A percentile compares a stretch with the other conserved stretches of the same genome.
phyloP scores from a whole-genome alignment of 352 stramenopile genomes.

The Globisporangium camurandrum region DNA sequence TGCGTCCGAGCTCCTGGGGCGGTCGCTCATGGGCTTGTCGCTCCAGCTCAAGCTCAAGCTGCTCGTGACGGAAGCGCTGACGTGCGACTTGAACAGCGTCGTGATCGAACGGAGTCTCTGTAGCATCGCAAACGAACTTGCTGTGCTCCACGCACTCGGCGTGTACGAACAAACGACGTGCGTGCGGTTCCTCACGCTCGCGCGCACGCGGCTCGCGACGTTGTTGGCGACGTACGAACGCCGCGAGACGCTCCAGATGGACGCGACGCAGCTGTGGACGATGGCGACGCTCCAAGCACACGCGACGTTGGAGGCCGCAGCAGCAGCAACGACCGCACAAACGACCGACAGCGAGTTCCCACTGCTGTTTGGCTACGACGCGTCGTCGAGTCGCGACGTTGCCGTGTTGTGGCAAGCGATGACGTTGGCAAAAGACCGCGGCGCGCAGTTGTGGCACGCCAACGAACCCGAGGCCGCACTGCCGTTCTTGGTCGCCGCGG shows the following conservation, averaged over 20 bases:
- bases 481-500: slow-evolving; percentile 65
- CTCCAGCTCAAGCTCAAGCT: slow-evolving; percentile 83
- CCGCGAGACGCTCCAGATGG: slow-evolving; percentile 55
- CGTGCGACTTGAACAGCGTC: slow-evolving; percentile 82
- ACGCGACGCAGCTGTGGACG: slow-evolving; percentile 63
- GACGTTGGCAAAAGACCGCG: slow-evolving; percentile 66
- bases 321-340: slow-evolving; percentile 18
- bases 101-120: slow-evolving; percentile 84
- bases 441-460: slow-evolving; percentile 79
- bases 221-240: slow-evolving; percentile 57
- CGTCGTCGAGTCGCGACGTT: slow-evolving; percentile 58
- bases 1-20: slow-evolving; percentile 29
- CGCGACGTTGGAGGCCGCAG: slow-evolving; percentile 26
- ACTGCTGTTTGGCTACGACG: slow-evolving; percentile 51
- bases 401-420: slow-evolving; percentile 79
- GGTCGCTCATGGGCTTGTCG: slow-evolving; percentile 68
- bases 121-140: slow-evolving; percentile 73
- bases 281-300: slow-evolving; percentile 67
- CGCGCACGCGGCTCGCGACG: slow-evolving; percentile 51
- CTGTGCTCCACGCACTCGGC: slow-evolving; percentile 65
- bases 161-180: slow-evolving; percentile 73
- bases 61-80: slow-evolving; percentile 74
- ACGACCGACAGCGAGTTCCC: slow-evolving; percentile 49
- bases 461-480: slow-evolving; percentile 80
- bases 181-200: slow-evolving; percentile 67